Conservation (phyloP, 2,329 filamentous ascomycete species). For the Calonectria pseudoturangicola region DNA sequence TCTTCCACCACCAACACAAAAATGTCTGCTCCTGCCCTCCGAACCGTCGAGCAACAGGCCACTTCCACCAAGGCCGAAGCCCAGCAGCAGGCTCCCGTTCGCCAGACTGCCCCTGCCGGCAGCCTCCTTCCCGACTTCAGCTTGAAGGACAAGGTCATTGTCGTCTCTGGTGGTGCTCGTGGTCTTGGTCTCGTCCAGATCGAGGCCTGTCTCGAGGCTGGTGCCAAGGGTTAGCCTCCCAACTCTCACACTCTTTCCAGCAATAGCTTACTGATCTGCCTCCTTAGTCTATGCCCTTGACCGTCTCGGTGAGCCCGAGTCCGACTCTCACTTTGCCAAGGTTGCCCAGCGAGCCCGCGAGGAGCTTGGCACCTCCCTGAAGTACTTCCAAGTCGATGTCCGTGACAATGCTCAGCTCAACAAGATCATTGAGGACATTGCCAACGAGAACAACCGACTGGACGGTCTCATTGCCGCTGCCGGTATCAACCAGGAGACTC, state of each 20-base stretch:
- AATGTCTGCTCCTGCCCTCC: slow-evolving; percentile 34
- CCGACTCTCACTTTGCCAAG: slow-evolving; percentile 75
- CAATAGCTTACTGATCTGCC: slow-evolving; percentile 34
- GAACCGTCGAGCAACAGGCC: slow-evolving; percentile 38
- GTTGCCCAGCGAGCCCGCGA: slow-evolving; percentile 78
- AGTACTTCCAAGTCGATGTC: slow-evolving; percentile 88
- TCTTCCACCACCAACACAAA: slow-evolving; percentile 3
- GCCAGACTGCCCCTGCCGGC: slow-evolving; percentile 48
- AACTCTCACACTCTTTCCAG: background rate
- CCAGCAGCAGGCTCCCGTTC: slow-evolving; percentile 37
- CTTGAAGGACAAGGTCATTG: slow-evolving; percentile 82
- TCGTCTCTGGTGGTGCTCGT: slow-evolving; percentile 85
- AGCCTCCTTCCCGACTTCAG: slow-evolving; percentile 82
- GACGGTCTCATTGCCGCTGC: slow-evolving; percentile 85
- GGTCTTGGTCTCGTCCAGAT: slow-evolving; percentile 87
- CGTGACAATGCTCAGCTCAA: slow-evolving; percentile 82
- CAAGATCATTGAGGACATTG: slow-evolving; percentile 80
- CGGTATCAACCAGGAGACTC: slow-evolving; percentile 87
- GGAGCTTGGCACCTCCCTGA: slow-evolving; percentile 79
- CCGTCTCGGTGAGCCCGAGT: slow-evolving; percentile 69
- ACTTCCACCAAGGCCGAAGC: slow-evolving; percentile 37
- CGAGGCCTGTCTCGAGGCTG: slow-evolving; percentile 86
- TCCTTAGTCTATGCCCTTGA: slow-evolving; percentile 79
- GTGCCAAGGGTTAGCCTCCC: slow-evolving; percentile 75
- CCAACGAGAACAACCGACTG: slow-evolving; percentile 80